These are phyloP conservation scores for Myxozyma geophila DNA, from an alignment of 805 yeast genomes.

Conservation along the genomic window DNA sequence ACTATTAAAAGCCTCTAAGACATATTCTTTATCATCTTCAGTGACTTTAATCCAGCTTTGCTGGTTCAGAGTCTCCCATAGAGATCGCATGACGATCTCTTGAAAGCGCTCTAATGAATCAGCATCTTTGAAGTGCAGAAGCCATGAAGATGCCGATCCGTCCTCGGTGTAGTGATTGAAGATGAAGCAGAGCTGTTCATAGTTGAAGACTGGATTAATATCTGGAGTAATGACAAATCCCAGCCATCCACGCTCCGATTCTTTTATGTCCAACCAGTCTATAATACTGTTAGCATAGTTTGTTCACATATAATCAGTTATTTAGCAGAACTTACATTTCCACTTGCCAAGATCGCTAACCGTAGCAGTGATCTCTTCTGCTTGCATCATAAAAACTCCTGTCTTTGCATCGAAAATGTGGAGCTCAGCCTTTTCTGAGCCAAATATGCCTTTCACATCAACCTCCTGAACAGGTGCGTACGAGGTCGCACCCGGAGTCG, in stretches of 20 bases:
- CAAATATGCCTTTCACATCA: constrained; percentile 22
- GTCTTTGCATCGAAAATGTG: constrained; percentile 61
- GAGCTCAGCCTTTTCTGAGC: constrained; percentile 48
- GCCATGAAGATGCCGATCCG: constrained; percentile 60
- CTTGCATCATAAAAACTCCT: constrained; percentile 55
- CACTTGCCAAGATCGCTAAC: constrained; percentile 56
- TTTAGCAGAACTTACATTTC: constrained; percentile 46
- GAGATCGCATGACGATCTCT: constrained; percentile 53
- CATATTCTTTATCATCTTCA: constrained; percentile 57
- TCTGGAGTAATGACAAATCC: constrained; percentile 53
- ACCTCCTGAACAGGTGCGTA: constrained; percentile 6
- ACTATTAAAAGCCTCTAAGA: constrained; percentile 58
- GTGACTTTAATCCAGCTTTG: constrained; percentile 53
- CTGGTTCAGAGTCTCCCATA: constrained; percentile 66
- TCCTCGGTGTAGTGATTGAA: constrained; percentile 59
- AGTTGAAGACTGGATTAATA: constrained; percentile 70
- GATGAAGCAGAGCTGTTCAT: constrained; percentile 60
- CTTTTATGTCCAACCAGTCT: constrained; percentile 53
- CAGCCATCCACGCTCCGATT: constrained; percentile 43
- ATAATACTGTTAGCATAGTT: not conserved
- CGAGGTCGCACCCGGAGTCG: constrained; percentile 29
- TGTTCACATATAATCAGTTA: too few species aligned
- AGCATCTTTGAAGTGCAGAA: constrained; percentile 57
- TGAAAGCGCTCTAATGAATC: constrained; percentile 58
- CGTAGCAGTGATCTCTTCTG: constrained; percentile 44